Conservation (phyloP, 163 green algal genomes). For the Scenedesmus sp. region DNA sequence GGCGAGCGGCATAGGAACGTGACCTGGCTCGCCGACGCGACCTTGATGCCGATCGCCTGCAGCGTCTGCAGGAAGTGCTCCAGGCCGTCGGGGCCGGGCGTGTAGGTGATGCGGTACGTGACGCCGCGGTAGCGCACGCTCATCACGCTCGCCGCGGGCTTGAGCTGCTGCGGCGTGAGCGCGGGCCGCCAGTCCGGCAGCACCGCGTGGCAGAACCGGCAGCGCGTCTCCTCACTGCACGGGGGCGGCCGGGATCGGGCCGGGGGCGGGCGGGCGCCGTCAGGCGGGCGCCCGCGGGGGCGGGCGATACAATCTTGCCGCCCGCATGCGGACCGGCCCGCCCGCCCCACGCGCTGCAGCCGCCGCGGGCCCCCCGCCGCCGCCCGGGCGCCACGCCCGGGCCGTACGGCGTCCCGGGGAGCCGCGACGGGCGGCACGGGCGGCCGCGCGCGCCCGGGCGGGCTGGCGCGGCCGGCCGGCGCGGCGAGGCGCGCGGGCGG, state of each 20-base stretch:
- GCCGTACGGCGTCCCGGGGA: no score
- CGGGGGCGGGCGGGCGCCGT: neutral
- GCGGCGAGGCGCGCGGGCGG: no score
- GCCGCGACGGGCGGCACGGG: no score
- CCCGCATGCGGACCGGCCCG: neutral
- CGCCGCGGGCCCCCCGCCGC: neutral
- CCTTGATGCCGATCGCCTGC: slow-evolving; percentile 50
- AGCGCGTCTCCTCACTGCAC: slow-evolving; percentile 83
- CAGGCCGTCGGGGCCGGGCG: slow-evolving; percentile 43
- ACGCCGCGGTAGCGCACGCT: slow-evolving; percentile 48
- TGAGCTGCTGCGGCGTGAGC: slow-evolving; percentile 67
- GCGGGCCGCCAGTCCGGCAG: slow-evolving; percentile 86
- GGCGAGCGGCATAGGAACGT: slow-evolving; percentile 49
- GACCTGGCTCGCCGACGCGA: slow-evolving; percentile 42
- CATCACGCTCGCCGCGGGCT: slow-evolving; percentile 45
- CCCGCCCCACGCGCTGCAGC: neutral
- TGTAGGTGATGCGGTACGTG: slow-evolving; percentile 46
- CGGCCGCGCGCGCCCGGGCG: no score
- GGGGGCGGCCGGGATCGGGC: neutral
- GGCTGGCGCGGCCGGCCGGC: no score
- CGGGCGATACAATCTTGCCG: no score
- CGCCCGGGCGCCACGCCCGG: no score
- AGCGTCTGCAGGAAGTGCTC: slow-evolving; percentile 46
- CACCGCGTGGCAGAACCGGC: slow-evolving; percentile 83
- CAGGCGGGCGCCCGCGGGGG: neutral